phyloP scores from a whole-genome alignment of 306 rosid genomes.

The Sindora glabra region DNA sequence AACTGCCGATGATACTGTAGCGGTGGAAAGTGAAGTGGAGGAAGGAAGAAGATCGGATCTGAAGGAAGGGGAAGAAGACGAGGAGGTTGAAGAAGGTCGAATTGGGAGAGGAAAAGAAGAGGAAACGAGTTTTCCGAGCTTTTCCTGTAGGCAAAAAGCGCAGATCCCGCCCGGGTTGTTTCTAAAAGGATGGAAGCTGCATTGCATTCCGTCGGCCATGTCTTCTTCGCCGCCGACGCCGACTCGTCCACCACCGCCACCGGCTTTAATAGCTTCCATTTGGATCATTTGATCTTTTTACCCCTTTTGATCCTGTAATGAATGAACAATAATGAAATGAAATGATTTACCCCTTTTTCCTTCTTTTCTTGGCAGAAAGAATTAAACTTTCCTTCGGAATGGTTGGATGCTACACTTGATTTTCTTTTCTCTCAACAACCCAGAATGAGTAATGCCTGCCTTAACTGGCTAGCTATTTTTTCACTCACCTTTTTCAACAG shows the following conservation, averaged over 20 bases:
- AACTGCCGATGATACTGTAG: background rate
- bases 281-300: conserved; percentile 15
- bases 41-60: conserved; percentile 43
- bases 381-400: too few species aligned
- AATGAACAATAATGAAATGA: too few species aligned
- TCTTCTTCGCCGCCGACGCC: conserved; percentile 54
- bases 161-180: conserved; percentile 97
- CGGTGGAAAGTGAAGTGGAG: background rate
- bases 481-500: background rate
- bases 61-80: conserved; percentile 72
- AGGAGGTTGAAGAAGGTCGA: conserved; percentile 47
- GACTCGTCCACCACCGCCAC: conserved; percentile 28
- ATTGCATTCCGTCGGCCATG: conserved; percentile 75
- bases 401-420: background rate
- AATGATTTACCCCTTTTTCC: background rate
- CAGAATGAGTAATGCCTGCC: too few species aligned
- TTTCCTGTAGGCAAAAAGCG: conserved; percentile 87
- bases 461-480: too few species aligned
- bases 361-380: background rate
- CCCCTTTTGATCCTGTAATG: too few species aligned
- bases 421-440: background rate
- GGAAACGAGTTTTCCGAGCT: conserved; percentile 85
- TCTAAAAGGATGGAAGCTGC: conserved; percentile 71
- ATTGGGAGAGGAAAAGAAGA: conserved; percentile 73
- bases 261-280: conserved; percentile 44